Percentiles rank a stretch among this genome's conserved stretches.
Conservation (phyloP, 2,329 filamentous ascomycete species). For the Verticillium alfalfae region DNA sequence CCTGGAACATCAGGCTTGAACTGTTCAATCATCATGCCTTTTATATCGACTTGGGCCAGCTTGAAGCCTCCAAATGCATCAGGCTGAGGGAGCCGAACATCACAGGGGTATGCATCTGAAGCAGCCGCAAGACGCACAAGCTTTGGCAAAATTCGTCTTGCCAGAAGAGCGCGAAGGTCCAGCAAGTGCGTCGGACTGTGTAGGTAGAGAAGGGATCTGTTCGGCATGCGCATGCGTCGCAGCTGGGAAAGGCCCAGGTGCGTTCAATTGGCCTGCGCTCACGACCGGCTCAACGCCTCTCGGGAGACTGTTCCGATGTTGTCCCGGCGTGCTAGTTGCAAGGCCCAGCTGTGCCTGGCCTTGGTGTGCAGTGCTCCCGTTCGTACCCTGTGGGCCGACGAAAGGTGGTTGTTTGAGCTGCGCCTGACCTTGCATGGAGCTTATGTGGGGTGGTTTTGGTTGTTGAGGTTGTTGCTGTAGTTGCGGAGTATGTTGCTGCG, state of each 20-base stretch:
- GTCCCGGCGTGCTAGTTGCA: slow-evolving; percentile 32
- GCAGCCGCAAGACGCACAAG: slow-evolving; percentile 35
- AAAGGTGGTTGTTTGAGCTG: slow-evolving; percentile 42
- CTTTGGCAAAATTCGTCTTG: slow-evolving; percentile 11
- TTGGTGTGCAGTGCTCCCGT: slow-evolving; percentile 42
- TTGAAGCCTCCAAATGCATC: slow-evolving; percentile 65
- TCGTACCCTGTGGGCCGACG: slow-evolving; percentile 38
- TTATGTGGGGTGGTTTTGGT: slow-evolving; percentile 8
- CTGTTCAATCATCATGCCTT: slow-evolving; percentile 62
- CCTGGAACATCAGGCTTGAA: slow-evolving; percentile 71
- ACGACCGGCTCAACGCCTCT: slow-evolving; percentile 41
- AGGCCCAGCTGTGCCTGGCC: slow-evolving; percentile 38
- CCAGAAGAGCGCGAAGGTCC: not conserved
- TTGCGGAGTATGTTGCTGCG: slow-evolving; percentile 21
- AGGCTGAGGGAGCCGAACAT: slow-evolving; percentile 46
- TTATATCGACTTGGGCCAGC: slow-evolving; percentile 55
- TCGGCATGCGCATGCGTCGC: slow-evolving; percentile 38
- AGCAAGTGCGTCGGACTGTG: not conserved
- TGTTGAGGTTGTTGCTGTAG: slow-evolving; percentile 15
- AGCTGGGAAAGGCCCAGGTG: slow-evolving; percentile 34
- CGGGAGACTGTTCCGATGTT: slow-evolving; percentile 47
- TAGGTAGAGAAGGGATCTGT: slow-evolving; percentile 21
- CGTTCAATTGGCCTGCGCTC: slow-evolving; percentile 27
- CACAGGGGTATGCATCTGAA: slow-evolving; percentile 45
- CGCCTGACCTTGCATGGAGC: slow-evolving; percentile 19